Conservation (phyloP, 2,329 filamentous ascomycete species). For the Davidsoniella neocaledoniae region DNA sequence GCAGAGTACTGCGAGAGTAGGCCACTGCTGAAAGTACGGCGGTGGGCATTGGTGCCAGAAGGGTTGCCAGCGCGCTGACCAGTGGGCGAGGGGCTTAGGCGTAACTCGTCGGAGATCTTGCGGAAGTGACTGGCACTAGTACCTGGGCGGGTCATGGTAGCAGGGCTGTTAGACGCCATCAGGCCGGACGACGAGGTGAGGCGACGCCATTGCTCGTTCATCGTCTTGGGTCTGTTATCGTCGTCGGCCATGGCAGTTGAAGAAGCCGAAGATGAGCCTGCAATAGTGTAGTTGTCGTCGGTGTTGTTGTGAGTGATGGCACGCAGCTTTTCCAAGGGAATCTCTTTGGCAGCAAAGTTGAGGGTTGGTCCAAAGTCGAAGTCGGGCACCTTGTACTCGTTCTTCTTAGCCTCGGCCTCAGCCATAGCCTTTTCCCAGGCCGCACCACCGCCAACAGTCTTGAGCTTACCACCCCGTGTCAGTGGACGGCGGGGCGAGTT, state of each 20-base stretch:
- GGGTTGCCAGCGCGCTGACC: background rate
- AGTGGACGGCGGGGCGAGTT: conserved; percentile 31
- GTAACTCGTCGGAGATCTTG: conserved; percentile 9
- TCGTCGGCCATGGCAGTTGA: background rate
- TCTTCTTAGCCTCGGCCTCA: conserved; percentile 11
- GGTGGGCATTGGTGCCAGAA: background rate
- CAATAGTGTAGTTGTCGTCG: background rate
- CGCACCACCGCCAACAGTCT: conserved; percentile 49
- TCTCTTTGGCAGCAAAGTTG: conserved; percentile 32
- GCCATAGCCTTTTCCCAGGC: conserved; percentile 4
- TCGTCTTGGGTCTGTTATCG: conserved; percentile 1
- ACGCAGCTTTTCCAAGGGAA: conserved; percentile 9
- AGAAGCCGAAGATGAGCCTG: background rate
- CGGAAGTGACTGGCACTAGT: conserved; percentile 8
- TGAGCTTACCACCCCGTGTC: conserved; percentile 44
- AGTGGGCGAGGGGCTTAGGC: background rate
- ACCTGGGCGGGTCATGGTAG: background rate
- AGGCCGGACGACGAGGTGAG: conserved; percentile 2
- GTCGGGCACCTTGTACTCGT: conserved; percentile 43
- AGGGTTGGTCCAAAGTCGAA: conserved; percentile 80
- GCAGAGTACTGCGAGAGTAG: conserved; percentile 2
- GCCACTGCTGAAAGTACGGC: background rate
- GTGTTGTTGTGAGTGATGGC: conserved; percentile 3
- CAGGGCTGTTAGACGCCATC: background rate
- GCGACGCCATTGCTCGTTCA: conserved; percentile 12